Base-by-base conservation (phyloP, 495 filamentous ascomycete genomes). In the Letharia columbiana region DNA sequence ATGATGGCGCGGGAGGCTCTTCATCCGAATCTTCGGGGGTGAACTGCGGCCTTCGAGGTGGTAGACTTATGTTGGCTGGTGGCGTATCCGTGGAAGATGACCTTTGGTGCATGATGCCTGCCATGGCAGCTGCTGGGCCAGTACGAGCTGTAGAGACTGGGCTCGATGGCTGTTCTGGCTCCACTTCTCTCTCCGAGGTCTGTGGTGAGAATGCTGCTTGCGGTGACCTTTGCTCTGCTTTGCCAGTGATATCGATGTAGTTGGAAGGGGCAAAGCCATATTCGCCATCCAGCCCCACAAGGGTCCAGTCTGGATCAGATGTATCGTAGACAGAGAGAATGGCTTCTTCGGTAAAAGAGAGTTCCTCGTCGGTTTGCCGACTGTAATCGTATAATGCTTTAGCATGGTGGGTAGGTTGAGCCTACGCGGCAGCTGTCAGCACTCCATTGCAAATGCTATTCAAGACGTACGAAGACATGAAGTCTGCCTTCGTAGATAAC, bases 261-360 rank as follows among this genome's bases (percentile, higher is more conserved):
- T 96, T 98, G 61, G 92, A 85, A n/a, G 94, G 94, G 37, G 89
- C 94, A 76, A 98, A 99, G 63, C 94, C 94, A 80, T 86, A 99
- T 69, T 96, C 91, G 15, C 86, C 84, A 71, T 91, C 85, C 56
- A 84, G 78, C 1, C 93, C 93, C 31, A 96, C 93, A 37, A 99
- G 81, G 66, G 91, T 95, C 94, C 94, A 99, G 75, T 98, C 94
- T 23, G 92, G 92, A 77, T 98, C 94, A 11, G 90, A 88, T 17
- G 81, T 87, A 72, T 99, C 94, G 73, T 90, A 98, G 40, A 98
- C 91, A 61, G 87, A 77, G 50, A 99, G 79, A 61, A 84, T 76
- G 37, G 89, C 86, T 76, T 96, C 92, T 81, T 99, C 92, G 54
- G 89, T 84, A 75, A 99, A 96, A 37, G 92, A 96, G 37, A 99